Base-by-base conservation (phyloP, 2,329 filamentous ascomycete genomes). In the Tolypocladium guangdongense region DNA sequence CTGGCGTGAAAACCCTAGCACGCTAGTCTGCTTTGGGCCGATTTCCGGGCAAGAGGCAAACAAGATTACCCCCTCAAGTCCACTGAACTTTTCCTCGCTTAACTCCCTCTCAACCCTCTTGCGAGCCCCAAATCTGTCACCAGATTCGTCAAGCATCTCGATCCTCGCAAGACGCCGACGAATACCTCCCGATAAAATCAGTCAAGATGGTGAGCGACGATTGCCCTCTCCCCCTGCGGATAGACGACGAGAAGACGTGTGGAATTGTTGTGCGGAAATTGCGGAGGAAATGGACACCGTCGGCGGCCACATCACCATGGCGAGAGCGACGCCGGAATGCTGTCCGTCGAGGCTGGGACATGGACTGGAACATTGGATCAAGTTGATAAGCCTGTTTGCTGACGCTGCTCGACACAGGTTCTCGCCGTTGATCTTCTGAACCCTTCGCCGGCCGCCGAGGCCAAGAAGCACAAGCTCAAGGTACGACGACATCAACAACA, bases 381-480 rank as follows among this genome's bases (percentile, higher is more conserved):
- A 27, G 35, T 37, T 32, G 50, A 57, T 38, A 53, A 53, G 45
- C 47, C 33, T 53, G 48, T 52, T 68, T 72, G 74, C 79, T 83
- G 72, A 83, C 73, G 56, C 62, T 64, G 64, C 58, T 58, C 56
- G 50, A 48, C 58, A 64, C 73, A 97, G 93, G 92, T 97, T 95
- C 90, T 99, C 87, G 93, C 93, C 78, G 89, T 97, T 83, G 93
- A 99, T 84, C 91, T 99, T 72, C 87, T 99, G 79, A 97, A 99
- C 90, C 93, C 93, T 74, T 88, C 88, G 74, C 88, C 92, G 78
- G 89, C 90, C 78, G 86, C 92, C 77, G 93, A 99, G 88, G 90
- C 90, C 73, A 90, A 90, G 82, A 97, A 97, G 88, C 93, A 99
- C 89, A 99, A 99, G 90, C 90, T 99, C 77, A 99, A 99, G 90